These are phyloP conservation scores for Fusarium napiforme DNA, from an alignment of 2,329 filamentous ascomycete genomes.

Conservation along the genomic window DNA sequence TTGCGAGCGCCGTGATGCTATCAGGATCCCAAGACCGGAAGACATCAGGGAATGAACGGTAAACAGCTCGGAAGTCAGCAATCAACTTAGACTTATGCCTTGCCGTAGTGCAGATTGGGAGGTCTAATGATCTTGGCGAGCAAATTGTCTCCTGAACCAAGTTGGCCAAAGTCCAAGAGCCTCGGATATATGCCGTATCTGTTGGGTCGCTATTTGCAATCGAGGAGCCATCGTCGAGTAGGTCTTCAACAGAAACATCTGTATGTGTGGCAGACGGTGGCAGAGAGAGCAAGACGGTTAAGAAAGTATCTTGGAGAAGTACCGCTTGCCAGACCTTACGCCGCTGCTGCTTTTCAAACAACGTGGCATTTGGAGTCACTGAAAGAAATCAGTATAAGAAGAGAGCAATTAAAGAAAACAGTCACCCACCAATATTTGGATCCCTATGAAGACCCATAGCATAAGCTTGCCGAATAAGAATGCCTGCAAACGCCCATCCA, in stretches of 20 bases:
- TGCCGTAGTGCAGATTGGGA: conserved; percentile 75
- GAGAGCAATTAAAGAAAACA: background rate
- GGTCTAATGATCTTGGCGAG: conserved; percentile 76
- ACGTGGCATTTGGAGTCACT: conserved; percentile 72
- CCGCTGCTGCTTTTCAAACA: conserved; percentile 81
- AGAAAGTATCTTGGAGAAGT: conserved; percentile 82
- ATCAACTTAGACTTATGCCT: conserved; percentile 77
- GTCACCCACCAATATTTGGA: conserved; percentile 71
- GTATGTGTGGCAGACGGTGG: conserved; percentile 83
- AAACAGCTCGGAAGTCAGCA: conserved; percentile 75
- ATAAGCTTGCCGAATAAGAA: conserved; percentile 80
- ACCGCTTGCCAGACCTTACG: conserved; percentile 87
- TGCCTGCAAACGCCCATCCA: conserved; percentile 83
- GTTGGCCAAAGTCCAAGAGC: conserved; percentile 82
- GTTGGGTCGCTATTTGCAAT: conserved; percentile 71
- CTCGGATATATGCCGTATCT: conserved; percentile 77
- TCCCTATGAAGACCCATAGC: conserved; percentile 85
- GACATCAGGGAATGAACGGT: conserved; percentile 76
- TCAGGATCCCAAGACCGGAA: conserved; percentile 76
- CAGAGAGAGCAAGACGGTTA: conserved; percentile 80
- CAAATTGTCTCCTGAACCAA: conserved; percentile 82
- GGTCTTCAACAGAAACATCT: conserved; percentile 79
- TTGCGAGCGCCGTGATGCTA: conserved; percentile 66
- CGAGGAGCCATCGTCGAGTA: conserved; percentile 70
- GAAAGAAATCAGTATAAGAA: conserved; percentile 35